Conservation (phyloP, 192 early-diverging fungal genomes). For the Coemansia sp. region DNA sequence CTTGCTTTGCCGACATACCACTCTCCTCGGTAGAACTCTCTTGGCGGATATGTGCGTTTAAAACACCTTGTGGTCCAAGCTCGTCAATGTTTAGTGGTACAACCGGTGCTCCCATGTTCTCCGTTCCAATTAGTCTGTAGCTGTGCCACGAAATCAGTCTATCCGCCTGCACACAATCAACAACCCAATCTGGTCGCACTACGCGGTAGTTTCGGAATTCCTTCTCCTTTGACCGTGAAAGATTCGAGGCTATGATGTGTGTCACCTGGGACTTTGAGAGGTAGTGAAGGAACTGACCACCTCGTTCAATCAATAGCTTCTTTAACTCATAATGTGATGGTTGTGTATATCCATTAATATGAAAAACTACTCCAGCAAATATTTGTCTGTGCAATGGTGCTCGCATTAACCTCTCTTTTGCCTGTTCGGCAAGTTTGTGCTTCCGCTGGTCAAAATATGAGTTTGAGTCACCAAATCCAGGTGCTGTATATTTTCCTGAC, state of each 20-base stretch:
- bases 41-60: neutral
- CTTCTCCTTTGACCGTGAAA: slow-evolving; percentile 66
- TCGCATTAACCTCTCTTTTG: slow-evolving; percentile 14
- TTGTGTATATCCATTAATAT: slow-evolving; percentile 72
- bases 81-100: neutral
- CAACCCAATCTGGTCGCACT: slow-evolving; percentile 74
- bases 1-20: neutral
- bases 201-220: slow-evolving; percentile 67
- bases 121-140: slow-evolving; percentile 36
- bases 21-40: neutral
- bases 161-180: slow-evolving; percentile 61
- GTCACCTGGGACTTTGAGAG: slow-evolving; percentile 63
- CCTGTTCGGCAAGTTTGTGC: slow-evolving; percentile 45
- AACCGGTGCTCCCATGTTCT: slow-evolving; percentile 5
- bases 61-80: neutral
- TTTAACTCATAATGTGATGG: slow-evolving; percentile 57
- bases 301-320: slow-evolving; percentile 57
- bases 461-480: slow-evolving; percentile 33
- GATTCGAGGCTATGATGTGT: slow-evolving; percentile 66
- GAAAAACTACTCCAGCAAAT: slow-evolving; percentile 50
- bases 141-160: slow-evolving; percentile 64
- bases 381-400: slow-evolving; percentile 22
- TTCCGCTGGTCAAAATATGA: slow-evolving; percentile 43
- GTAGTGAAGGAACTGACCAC: slow-evolving; percentile 56
- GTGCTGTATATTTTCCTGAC: neutral